Evolutionary conservation across 495 filamentous ascomycete species (phyloP).

Genomic region (Trichoderma virens): DNA sequence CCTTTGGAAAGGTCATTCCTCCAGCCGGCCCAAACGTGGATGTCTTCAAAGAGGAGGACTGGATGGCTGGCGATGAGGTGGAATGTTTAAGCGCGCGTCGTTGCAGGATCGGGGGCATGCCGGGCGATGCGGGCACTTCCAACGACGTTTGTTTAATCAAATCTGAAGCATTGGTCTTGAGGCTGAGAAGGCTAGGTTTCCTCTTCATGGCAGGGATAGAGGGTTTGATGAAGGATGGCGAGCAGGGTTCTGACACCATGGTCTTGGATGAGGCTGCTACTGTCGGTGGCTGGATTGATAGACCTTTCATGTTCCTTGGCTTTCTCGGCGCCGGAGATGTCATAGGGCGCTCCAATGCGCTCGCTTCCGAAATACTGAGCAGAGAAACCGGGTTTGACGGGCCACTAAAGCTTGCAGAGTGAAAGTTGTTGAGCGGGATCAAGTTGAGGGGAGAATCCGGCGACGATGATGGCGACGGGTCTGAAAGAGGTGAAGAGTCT

Average conservation of each 20-base stretch:
- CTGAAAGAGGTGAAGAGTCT: slow-evolving; percentile 80
- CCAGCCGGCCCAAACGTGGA: slow-evolving; percentile 44
- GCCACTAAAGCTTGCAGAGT: slow-evolving; percentile 37
- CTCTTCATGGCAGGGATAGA: slow-evolving; percentile 58
- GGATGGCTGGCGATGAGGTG: slow-evolving; percentile 48
- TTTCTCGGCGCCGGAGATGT: slow-evolving; percentile 67
- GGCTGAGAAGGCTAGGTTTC: slow-evolving; percentile 70
- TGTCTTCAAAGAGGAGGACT: slow-evolving; percentile 38
- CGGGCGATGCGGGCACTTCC: slow-evolving; percentile 37
- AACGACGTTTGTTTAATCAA: slow-evolving; percentile 32
- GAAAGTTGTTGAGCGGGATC: slow-evolving; percentile 49
- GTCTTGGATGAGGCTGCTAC: slow-evolving; percentile 30
- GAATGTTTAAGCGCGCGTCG: slow-evolving; percentile 48
- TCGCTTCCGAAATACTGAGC: slow-evolving; percentile 27
- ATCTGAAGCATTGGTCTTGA: slow-evolving; percentile 49
- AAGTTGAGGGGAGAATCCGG: slow-evolving; percentile 74
- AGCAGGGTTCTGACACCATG: slow-evolving; percentile 64
- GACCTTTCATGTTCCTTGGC: slow-evolving; percentile 83
- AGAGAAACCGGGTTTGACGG: slow-evolving; percentile 38
- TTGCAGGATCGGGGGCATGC: slow-evolving; percentile 43
- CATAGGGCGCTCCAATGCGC: slow-evolving; percentile 40
- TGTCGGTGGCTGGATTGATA: slow-evolving; percentile 77
- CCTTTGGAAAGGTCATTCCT: slow-evolving; percentile 46
- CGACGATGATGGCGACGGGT: slow-evolving; percentile 84
- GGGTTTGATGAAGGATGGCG: slow-evolving; percentile 73